Percentiles rank a stretch among this genome's conserved stretches.
Conservation (phyloP, 2,329 filamentous ascomycete genomes). For the Trichoderma citrinoviride region DNA sequence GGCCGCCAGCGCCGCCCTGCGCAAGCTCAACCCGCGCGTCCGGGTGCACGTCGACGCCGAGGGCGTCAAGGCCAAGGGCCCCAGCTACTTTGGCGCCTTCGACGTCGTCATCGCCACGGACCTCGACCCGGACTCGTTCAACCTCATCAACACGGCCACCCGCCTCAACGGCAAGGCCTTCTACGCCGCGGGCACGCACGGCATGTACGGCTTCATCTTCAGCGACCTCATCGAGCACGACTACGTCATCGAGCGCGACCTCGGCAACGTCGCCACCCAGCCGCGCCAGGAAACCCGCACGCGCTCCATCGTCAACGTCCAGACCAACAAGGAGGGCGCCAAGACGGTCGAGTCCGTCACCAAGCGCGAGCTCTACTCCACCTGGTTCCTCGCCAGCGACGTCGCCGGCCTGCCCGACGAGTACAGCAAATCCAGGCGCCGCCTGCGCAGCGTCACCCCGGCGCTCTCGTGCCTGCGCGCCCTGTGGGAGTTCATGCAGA, state of each 20-base stretch:
- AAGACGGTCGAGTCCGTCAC: constrained; percentile 82
- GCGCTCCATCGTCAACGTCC: constrained; percentile 68
- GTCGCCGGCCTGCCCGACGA: constrained; percentile 69
- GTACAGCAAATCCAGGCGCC: constrained; percentile 63
- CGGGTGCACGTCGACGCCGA: constrained; percentile 67
- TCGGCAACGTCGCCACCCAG: constrained; percentile 67
- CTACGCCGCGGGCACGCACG: constrained; percentile 84
- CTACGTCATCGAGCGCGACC: constrained; percentile 82
- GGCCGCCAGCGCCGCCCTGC: constrained; percentile 73
- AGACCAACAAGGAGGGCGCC: constrained; percentile 63
- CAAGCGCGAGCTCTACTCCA: constrained; percentile 87
- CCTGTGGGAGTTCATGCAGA: constrained; percentile 75
- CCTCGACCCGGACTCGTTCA: constrained; percentile 70
- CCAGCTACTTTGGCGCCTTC: constrained; percentile 74
- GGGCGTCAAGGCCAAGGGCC: constrained; percentile 64
- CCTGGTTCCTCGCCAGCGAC: constrained; percentile 78
- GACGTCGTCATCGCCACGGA: constrained; percentile 90
- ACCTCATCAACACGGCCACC: constrained; percentile 81
- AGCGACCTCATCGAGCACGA: constrained; percentile 88
- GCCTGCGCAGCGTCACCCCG: constrained; percentile 74
- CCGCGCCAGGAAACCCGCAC: constrained; percentile 70
- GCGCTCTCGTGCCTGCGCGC: constrained; percentile 83
- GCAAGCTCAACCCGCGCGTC: constrained; percentile 87
- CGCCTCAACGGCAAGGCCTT: constrained; percentile 76
- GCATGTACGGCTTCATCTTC: constrained; percentile 93